A percentile compares a stretch with the other conserved stretches of the same genome.
Conservation (phyloP, 768 basidiomycete species). For the Mycena metata region DNA sequence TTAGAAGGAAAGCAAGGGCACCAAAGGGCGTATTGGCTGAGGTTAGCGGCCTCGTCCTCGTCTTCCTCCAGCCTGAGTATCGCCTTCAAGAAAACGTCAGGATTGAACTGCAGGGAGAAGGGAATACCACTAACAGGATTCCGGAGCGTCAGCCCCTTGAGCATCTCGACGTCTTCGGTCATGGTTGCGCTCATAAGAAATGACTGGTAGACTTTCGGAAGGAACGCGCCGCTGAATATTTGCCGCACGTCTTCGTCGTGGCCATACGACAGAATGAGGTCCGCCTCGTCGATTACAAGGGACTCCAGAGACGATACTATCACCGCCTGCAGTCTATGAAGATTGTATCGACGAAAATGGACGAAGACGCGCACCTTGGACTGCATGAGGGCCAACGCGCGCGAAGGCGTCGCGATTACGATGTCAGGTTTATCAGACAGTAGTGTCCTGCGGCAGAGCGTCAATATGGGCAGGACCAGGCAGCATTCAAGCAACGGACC, state of each 20-base stretch:
- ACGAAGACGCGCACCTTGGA: slow-evolving; percentile 65
- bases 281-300: slow-evolving; percentile 97
- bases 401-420: slow-evolving; percentile 83
- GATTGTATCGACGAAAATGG: slow-evolving; percentile 1
- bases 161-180: slow-evolving; percentile 93
- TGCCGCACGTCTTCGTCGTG: slow-evolving; percentile 91
- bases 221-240: slow-evolving; percentile 74
- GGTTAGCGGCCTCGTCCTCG: slow-evolving; percentile 82
- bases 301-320: slow-evolving; percentile 78
- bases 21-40: slow-evolving; percentile 90
- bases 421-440: slow-evolving; percentile 80
- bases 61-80: slow-evolving; percentile 91
- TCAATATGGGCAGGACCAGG: neutral
- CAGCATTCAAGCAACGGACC: slow-evolving; percentile 57
- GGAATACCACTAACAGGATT: slow-evolving; percentile 79
- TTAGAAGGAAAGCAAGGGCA: slow-evolving; percentile 47
- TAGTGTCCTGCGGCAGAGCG: slow-evolving; percentile 47
- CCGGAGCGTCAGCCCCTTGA: slow-evolving; percentile 89
- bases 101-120: neutral
- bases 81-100: slow-evolving; percentile 60
- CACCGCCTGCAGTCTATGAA: slow-evolving; percentile 62
- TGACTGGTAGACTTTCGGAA: slow-evolving; percentile 88
- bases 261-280: slow-evolving; percentile 96
- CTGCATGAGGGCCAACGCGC: slow-evolving; percentile 75
- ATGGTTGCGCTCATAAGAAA: slow-evolving; percentile 98